Evolutionary conservation across 2,329 filamentous ascomycete genomes (phyloP), one percentile per base, ranked within the genome.

Genomic region (Colletotrichum cordylinicola): DNA sequence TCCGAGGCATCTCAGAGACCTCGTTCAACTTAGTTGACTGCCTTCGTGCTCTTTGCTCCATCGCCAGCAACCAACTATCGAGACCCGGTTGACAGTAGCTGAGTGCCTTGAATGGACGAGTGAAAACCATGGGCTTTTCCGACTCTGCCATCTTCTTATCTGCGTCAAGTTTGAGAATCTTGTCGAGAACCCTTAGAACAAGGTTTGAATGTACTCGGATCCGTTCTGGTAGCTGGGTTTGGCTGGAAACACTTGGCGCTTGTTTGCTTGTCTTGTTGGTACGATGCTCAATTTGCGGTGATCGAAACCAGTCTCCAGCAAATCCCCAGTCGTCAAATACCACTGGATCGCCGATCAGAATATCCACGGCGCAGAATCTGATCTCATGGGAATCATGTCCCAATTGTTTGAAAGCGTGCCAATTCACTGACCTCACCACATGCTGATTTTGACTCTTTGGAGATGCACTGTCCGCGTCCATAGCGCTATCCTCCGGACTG

Each of bases 311-410:
- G 29, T 29, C 24, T 9, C 58, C 31, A 4, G 16, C 18, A 8
- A 61, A 18, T 3, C 2, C 27, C 58, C 58, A 61, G 24, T 61
- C 58, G 12, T 61, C 58, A 6, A 21, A 15, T 7, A 61, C 27
- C 2, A 61, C 58, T 2, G 29, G 58, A 2, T 61, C 58, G 0
- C 27, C 58, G 0, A 61, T 9, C 0, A 61, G 58, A 7, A 61
- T n/a, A 0, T 61, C 27, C 21, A 61, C 12, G 18, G 58, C 8
- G 3, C 24, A 31, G 0, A 33, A 18, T 18, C 2, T 4, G 0
- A 6, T 13, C 4, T 31, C 24, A 2, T 33, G 27, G 16, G 21
- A 7, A 1, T 0, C 24, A 29, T 0, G 1, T 0, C 29, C 15
- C 4, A 61, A 2, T n/a, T 33, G 21, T 29, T 33, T 9, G 16